phyloP scores from a whole-genome alignment of 176 grass and related monocot species.

The Raddia distichophylla region DNA sequence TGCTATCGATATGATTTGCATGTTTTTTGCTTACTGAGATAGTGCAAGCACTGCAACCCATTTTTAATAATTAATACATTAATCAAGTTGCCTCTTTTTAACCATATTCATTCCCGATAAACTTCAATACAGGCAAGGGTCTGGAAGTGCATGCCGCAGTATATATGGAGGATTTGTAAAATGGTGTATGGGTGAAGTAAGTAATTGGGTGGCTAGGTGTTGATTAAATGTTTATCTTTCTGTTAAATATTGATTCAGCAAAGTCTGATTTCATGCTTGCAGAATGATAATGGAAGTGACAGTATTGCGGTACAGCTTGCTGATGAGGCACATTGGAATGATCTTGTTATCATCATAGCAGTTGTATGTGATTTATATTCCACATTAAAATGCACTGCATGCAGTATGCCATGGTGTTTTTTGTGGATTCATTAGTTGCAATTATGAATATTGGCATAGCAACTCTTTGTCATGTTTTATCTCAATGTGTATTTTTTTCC shows the following conservation, averaged over 20 bases:
- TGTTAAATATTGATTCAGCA: constrained; percentile 9
- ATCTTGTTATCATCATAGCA: constrained; percentile 95
- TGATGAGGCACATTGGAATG: constrained; percentile 79
- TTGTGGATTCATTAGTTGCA: background rate
- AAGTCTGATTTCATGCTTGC: constrained; percentile 31
- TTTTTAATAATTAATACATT: background rate
- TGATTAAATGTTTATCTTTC: constrained; percentile 15
- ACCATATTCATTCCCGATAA: constrained; percentile 30
- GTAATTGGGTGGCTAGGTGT: constrained; percentile 18
- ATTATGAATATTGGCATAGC: background rate
- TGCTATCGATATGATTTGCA: constrained; percentile 19
- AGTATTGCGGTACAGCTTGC: constrained; percentile 84
- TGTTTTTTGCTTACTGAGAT: constrained; percentile 24
- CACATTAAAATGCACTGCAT: background rate
- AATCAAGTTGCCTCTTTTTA: constrained; percentile 9
- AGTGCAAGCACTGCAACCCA: background rate
- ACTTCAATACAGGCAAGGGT: constrained; percentile 74
- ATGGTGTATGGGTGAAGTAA: constrained; percentile 96
- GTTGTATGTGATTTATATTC: constrained; percentile 65
- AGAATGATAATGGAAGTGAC: constrained; percentile 79
- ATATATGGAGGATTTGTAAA: constrained; percentile 98
- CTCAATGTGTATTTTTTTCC: background rate
- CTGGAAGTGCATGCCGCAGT: constrained; percentile 94
- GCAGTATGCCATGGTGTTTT: background rate
- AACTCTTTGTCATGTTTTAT: constrained; percentile 20